phyloP scores from a whole-genome alignment of 2,329 filamentous ascomycete species.

The Neophaeococcomyces aloes region DNA sequence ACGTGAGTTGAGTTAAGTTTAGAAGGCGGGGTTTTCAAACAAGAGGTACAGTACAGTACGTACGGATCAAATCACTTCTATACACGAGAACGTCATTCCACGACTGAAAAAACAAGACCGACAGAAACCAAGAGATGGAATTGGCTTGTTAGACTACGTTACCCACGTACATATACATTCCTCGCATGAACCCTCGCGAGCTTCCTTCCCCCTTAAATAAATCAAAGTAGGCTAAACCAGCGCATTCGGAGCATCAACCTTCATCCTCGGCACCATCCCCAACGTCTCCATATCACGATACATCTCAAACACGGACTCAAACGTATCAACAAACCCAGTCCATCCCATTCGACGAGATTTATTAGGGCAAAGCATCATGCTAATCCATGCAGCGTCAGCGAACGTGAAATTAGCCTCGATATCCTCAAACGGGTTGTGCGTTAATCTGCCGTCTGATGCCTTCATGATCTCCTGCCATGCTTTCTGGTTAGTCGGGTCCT shows the following conservation, averaged over 20 bases:
- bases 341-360: slow-evolving; percentile 20
- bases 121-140: too few species aligned
- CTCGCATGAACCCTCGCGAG: too few species aligned
- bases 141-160: too few species aligned
- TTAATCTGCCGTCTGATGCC: slow-evolving; percentile 30
- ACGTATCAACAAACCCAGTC: slow-evolving; percentile 23
- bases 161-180: too few species aligned
- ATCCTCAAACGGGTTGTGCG: slow-evolving; percentile 21
- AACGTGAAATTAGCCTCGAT: slow-evolving; percentile 19
- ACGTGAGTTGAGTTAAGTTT: too few species aligned
- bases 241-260: slow-evolving; percentile 18
- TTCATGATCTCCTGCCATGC: slow-evolving; percentile 38
- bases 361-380: slow-evolving; percentile 21
- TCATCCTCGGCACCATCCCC: slow-evolving; percentile 22
- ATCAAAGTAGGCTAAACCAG: too few species aligned
- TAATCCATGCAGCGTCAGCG: slow-evolving; percentile 18
- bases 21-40: too few species aligned
- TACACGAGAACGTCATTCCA: too few species aligned
- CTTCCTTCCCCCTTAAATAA: too few species aligned
- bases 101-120: too few species aligned
- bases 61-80: too few species aligned
- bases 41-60: too few species aligned
- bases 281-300: slow-evolving; percentile 20
- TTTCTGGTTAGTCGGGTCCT: slow-evolving; percentile 32
- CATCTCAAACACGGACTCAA: slow-evolving; percentile 21